Base-by-base conservation (phyloP, 768 basidiomycete species). In the Panus rudis region DNA sequence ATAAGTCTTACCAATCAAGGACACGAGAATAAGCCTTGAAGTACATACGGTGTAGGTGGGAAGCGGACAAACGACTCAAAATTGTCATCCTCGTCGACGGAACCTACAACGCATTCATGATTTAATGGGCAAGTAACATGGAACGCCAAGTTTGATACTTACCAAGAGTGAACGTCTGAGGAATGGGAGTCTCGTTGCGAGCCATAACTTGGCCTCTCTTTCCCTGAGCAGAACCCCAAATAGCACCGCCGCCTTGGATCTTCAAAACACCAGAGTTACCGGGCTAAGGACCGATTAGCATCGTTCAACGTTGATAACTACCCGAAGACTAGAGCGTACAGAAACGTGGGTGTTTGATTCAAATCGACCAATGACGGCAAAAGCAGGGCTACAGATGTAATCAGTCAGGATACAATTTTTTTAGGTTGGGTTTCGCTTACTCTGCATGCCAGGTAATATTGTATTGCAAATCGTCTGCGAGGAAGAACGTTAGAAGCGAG, bases 381-480 rank as follows among this genome's bases (percentile, higher is more conserved):
- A 39, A 6, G 38, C 38, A 8, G 38, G 38, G 35, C 35, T 37
- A 37, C 11, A 37, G 17, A 14, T 12, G 21, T 14, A 22, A 39
- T 10, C 38, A 39, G 38, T 11, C 20, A 39, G 20, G 7, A 39
- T 10, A 37, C 35, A 10, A 8, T 10, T 11, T 21, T 19, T 10
- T 11, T n/a, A 19, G 35, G 10, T 37, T 10, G 8, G 28, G 28
- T 19, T 37, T 14, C 11, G 20, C 38, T 8, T 23, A 39, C 38
- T 39, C 38, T 16, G 38, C 8, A 11, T 39, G 38, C 38, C 38
- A 39, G 38, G 21, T 20, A 26, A 39, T 39, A 7, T 16, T 39
- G 11, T 39, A 23, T 11, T 10, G 20, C 7, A 23, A 21, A 20
- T 39, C 38, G 17, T 23, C 38, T 39, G 38, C 16, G 35, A 37